Evolutionary conservation across 805 yeast species (phyloP).

Genomic region (Tetrapisispora iriomotensis): DNA sequence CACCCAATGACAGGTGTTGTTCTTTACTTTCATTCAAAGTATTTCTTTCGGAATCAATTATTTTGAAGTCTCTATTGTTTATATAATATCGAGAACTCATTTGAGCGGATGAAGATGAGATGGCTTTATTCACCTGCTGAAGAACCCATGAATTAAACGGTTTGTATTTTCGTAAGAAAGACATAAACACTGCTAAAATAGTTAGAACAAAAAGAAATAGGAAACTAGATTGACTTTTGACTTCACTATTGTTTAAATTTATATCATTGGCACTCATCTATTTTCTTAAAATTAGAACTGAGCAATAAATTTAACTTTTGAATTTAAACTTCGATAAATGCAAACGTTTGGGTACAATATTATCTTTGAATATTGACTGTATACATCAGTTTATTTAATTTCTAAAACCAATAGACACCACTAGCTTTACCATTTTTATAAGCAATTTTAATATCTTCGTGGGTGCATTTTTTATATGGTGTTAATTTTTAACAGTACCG

Average conservation of each 20-base stretch:
- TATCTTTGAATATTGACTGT: too few relatives aligned
- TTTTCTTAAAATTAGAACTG: neutral
- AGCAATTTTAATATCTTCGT: too few relatives aligned
- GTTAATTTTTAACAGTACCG: too few relatives aligned
- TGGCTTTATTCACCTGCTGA: slow-evolving; percentile 7
- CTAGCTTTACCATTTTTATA: too few relatives aligned
- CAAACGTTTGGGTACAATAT: too few relatives aligned
- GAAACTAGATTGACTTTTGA: neutral
- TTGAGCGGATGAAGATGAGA: neutral
- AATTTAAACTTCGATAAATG: too few relatives aligned
- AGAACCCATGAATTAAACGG: slow-evolving; percentile 15
- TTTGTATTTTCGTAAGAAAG: slow-evolving; percentile 15
- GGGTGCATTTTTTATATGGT: too few relatives aligned
- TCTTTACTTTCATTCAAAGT: too few relatives aligned
- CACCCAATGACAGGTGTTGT: neutral
- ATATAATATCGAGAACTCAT: neutral
- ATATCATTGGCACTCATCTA: neutral
- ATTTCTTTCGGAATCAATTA: neutral
- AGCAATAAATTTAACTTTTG: too few relatives aligned
- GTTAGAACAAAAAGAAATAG: slow-evolving; percentile 5
- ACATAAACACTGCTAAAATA: slow-evolving; percentile 12
- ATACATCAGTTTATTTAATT: too few relatives aligned
- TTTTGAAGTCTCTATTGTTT: neutral
- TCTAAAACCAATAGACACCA: too few relatives aligned
- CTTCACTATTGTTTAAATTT: neutral